Conservation (phyloP, 768 basidiomycete species). For the Coprinopsis marcescibilis region DNA sequence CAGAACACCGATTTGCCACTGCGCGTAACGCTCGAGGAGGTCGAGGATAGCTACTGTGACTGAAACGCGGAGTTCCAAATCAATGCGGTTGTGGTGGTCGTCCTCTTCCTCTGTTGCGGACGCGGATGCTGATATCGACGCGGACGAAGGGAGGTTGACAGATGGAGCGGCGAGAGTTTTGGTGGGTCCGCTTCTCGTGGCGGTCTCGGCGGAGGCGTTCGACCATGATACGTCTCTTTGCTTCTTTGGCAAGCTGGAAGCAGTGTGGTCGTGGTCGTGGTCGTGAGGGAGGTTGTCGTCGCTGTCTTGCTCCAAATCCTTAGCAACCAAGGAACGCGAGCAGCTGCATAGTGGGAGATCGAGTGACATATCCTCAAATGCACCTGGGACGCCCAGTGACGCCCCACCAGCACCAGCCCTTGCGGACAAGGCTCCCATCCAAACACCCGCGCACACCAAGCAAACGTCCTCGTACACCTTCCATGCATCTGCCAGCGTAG, state of each 20-base stretch:
- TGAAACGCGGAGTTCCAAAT: background rate
- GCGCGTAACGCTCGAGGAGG: constrained; percentile 2
- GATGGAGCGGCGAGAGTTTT: too few species aligned
- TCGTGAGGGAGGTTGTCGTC: too few species aligned
- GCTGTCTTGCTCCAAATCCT: too few species aligned
- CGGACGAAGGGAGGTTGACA: too few species aligned
- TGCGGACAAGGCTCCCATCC: constrained; percentile 62
- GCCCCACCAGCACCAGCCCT: background rate
- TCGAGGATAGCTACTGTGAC: background rate
- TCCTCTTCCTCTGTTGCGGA: background rate
- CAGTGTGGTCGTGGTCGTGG: too few species aligned
- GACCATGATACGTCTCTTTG: too few species aligned
- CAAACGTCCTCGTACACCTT: constrained; percentile 83
- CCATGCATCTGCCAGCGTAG: constrained; percentile 62
- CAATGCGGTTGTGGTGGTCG: background rate
- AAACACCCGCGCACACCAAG: constrained; percentile 75
- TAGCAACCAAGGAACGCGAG: too few species aligned
- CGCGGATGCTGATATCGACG: too few species aligned
- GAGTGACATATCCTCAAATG: background rate
- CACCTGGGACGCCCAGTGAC: background rate
- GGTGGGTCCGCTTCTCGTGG: too few species aligned
- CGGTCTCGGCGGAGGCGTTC: too few species aligned
- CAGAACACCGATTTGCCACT: constrained; percentile 2
- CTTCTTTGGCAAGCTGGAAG: too few species aligned
- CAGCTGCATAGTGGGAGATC: too few species aligned